phyloP scores from a whole-genome alignment of 2,329 filamentous ascomycete genomes.

The Talaromyces atroroseus region DNA sequence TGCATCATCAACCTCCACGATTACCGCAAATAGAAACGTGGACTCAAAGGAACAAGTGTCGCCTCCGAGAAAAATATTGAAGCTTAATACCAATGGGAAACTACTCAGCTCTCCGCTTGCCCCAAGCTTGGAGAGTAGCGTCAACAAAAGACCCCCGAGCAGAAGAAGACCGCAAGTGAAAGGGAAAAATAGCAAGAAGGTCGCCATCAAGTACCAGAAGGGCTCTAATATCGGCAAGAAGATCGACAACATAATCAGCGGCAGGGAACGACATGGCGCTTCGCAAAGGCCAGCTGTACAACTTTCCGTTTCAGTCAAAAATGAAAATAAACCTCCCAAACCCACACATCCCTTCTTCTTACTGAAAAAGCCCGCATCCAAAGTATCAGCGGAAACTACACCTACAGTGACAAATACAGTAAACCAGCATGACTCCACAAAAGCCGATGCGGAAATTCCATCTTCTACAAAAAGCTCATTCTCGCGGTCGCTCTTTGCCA shows the following conservation, averaged over 20 bases:
- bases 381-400: neutral
- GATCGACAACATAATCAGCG: slow-evolving; percentile 59
- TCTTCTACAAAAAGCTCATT: neutral
- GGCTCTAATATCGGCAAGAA: slow-evolving; percentile 52
- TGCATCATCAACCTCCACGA: neutral
- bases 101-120: slow-evolving; percentile 34
- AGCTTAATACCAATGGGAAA: slow-evolving; percentile 40
- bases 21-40: slow-evolving; percentile 1
- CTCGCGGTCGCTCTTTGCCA: slow-evolving; percentile 20
- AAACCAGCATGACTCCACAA: neutral
- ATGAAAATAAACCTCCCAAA: slow-evolving; percentile 35
- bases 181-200: slow-evolving; percentile 37
- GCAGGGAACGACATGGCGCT: slow-evolving; percentile 26
- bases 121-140: slow-evolving; percentile 11
- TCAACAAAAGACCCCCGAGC: slow-evolving; percentile 12
- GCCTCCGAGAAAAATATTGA: slow-evolving; percentile 49
- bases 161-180: slow-evolving; percentile 33
- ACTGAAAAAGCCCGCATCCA: slow-evolving; percentile 46
- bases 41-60: slow-evolving; percentile 22
- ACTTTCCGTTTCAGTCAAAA: slow-evolving; percentile 16
- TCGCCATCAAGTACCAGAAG: slow-evolving; percentile 56
- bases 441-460: neutral
- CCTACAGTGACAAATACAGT: neutral
- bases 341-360: slow-evolving; percentile 65
- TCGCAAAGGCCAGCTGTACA: slow-evolving; percentile 18